Percentiles rank a stretch among this genome's conserved stretches.
Conservation (phyloP, 2,329 filamentous ascomycete species). For the Albophoma yamanashiensis region DNA sequence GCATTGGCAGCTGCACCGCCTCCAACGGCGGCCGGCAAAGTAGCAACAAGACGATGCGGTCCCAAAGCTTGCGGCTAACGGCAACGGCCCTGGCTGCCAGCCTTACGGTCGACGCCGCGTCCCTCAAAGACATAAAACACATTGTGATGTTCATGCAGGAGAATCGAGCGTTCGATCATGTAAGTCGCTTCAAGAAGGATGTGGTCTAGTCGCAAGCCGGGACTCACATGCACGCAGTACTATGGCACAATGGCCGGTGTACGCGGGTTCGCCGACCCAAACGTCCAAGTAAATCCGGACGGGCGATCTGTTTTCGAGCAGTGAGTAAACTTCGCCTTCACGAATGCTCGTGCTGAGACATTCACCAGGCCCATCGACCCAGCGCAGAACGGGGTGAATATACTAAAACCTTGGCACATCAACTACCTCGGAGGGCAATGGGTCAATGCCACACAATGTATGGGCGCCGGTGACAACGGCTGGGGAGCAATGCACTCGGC, state of each 20-base stretch:
- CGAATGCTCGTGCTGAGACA: not conserved
- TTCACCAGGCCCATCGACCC: conserved; percentile 8
- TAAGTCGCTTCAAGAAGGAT: conserved; percentile 5
- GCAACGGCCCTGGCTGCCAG: conserved; percentile 6
- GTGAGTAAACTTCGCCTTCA: conserved; percentile 17
- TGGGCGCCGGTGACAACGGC: conserved; percentile 37
- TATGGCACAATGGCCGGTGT: conserved; percentile 44
- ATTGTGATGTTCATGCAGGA: conserved; percentile 48
- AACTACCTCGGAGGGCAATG: conserved; percentile 37
- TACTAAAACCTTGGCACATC: conserved; percentile 38
- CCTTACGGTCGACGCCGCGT: conserved; percentile 18
- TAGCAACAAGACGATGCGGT: not conserved
- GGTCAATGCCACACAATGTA: conserved; percentile 38
- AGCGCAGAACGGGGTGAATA: conserved; percentile 27
- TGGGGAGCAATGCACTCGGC: conserved; percentile 40
- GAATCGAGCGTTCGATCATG: conserved; percentile 21
- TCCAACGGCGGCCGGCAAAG: not conserved
- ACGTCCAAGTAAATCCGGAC: conserved; percentile 16
- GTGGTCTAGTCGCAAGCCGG: not conserved
- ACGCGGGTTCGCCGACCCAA: conserved; percentile 39
- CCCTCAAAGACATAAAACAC: conserved; percentile 41
- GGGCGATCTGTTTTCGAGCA: conserved; percentile 37
- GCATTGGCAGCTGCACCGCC: not conserved
- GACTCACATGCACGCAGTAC: conserved; percentile 24
- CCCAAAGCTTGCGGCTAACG: not conserved